phyloP scores from a whole-genome alignment of 176 grass and related monocot species.

The Secale cereale region DNA sequence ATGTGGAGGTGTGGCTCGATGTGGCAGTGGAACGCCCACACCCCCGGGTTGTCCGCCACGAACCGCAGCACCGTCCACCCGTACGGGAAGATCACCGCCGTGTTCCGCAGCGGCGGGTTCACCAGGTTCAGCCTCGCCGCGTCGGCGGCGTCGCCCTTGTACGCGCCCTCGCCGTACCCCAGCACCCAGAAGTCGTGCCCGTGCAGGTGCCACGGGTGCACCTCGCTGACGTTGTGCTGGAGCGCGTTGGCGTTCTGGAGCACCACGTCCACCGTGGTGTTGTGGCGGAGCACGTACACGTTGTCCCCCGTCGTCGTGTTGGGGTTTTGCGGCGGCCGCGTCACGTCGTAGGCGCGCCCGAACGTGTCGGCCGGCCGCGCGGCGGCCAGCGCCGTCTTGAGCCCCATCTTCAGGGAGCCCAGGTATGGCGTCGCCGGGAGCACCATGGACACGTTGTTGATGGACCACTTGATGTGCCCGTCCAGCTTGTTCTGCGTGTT shows the following conservation, averaged over 20 bases:
- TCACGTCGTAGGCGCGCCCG: constrained; percentile 47
- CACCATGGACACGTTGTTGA: constrained; percentile 78
- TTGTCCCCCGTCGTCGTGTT: constrained; percentile 44
- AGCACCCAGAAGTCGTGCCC: constrained; percentile 96
- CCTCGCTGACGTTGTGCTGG: constrained; percentile 51
- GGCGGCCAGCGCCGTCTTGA: constrained; percentile 45
- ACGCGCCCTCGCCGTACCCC: constrained; percentile 55
- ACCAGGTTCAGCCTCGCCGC: constrained; percentile 33
- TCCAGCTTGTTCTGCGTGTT: constrained; percentile 82
- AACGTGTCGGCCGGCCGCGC: constrained; percentile 49
- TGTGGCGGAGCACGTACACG: constrained; percentile 30
- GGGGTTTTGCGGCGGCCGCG: constrained; percentile 49
- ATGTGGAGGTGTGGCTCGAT: constrained; percentile 82
- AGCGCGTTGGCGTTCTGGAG: constrained; percentile 85
- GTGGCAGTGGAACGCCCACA: constrained; percentile 96
- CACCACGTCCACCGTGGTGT: constrained; percentile 23
- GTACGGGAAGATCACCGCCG: constrained; percentile 61
- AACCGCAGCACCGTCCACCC: constrained; percentile 72
- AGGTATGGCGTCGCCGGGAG: constrained; percentile 76
- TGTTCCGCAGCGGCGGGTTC: constrained; percentile 82
- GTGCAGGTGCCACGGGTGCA: constrained; percentile 89
- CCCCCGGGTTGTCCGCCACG: constrained; percentile 78
- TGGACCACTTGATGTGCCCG: constrained; percentile 61
- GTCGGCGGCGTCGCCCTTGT: constrained; percentile 27
- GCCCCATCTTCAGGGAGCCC: constrained; percentile 55